Conservation (phyloP, 805 yeast species). For the Candida vaughaniae region DNA sequence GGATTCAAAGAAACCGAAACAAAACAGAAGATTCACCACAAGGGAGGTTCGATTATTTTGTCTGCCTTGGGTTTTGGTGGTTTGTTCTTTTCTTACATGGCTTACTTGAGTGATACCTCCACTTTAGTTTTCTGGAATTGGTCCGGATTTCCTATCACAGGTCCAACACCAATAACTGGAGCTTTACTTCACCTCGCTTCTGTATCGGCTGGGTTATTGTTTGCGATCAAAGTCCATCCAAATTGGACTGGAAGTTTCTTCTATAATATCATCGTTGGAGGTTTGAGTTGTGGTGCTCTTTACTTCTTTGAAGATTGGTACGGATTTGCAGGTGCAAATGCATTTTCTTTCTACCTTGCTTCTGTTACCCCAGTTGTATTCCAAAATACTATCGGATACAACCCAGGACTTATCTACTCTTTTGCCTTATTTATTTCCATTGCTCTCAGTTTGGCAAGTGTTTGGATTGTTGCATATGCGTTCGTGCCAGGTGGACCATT, state of each 20-base stretch:
- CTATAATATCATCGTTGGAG: slow-evolving; percentile 42
- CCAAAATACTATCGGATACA: slow-evolving; percentile 52
- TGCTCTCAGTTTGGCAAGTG: slow-evolving; percentile 71
- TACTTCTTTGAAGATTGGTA: slow-evolving; percentile 61
- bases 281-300: slow-evolving; percentile 50
- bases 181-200: slow-evolving; percentile 65
- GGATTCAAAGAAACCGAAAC: not conserved
- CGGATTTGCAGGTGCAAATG: slow-evolving; percentile 73
- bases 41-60: slow-evolving; percentile 45
- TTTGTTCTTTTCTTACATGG: slow-evolving; percentile 65
- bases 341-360: slow-evolving; percentile 58
- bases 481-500: slow-evolving; percentile 94
- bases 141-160: slow-evolving; percentile 87
- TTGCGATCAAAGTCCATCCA: slow-evolving; percentile 25
- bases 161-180: slow-evolving; percentile 86
- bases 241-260: slow-evolving; percentile 19
- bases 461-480: slow-evolving; percentile 98
- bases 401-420: slow-evolving; percentile 54
- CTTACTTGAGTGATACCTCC: slow-evolving; percentile 79
- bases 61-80: slow-evolving; percentile 77
- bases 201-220: slow-evolving; percentile 52
- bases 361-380: slow-evolving; percentile 62
- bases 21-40: not conserved
- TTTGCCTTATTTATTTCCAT: slow-evolving; percentile 50
- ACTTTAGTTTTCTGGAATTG: slow-evolving; percentile 93